Evolutionary conservation across 768 basidiomycete species (phyloP).

Genomic region (Russula olivacea): DNA sequence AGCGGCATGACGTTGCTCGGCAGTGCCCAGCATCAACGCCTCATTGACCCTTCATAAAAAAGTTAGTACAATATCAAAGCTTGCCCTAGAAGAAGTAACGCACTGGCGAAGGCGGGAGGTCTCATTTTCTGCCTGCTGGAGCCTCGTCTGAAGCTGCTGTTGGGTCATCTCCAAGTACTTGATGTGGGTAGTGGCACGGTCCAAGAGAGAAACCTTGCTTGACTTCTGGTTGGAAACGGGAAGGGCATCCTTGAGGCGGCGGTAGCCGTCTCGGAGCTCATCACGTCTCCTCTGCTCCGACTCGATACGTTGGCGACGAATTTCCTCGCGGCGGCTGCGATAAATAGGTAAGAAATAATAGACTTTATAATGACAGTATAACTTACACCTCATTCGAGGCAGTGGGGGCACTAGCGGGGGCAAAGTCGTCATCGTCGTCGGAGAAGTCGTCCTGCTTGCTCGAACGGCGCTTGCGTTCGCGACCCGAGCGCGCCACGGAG

Average conservation of each 20-base stretch:
- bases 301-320: conserved; percentile 89
- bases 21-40: conserved; percentile 81
- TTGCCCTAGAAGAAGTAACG: conserved; percentile 22
- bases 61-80: conserved; percentile 8
- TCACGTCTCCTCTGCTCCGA: conserved; percentile 89
- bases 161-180: conserved; percentile 79
- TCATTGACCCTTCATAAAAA: conserved; percentile 59
- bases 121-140: conserved; percentile 75
- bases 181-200: conserved; percentile 84
- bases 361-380: background rate
- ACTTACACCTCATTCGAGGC: conserved; percentile 50
- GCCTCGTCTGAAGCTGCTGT: conserved; percentile 64
- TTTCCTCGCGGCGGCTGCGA: conserved; percentile 75
- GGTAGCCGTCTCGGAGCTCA: conserved; percentile 89
- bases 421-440: conserved; percentile 73
- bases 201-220: conserved; percentile 85
- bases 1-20: conserved; percentile 61
- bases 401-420: conserved; percentile 42
- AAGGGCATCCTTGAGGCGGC: conserved; percentile 83
- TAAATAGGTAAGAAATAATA: conserved; percentile 5
- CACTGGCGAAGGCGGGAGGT: conserved; percentile 68
- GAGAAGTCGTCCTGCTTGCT: conserved; percentile 53
- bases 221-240: conserved; percentile 89
- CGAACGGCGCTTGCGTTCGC: conserved; percentile 38
- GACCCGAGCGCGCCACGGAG: conserved; percentile 49